Evolutionary conservation across 2,329 filamentous ascomycete genomes (phyloP).

Genomic region (Aspergillus fijiensis): DNA sequence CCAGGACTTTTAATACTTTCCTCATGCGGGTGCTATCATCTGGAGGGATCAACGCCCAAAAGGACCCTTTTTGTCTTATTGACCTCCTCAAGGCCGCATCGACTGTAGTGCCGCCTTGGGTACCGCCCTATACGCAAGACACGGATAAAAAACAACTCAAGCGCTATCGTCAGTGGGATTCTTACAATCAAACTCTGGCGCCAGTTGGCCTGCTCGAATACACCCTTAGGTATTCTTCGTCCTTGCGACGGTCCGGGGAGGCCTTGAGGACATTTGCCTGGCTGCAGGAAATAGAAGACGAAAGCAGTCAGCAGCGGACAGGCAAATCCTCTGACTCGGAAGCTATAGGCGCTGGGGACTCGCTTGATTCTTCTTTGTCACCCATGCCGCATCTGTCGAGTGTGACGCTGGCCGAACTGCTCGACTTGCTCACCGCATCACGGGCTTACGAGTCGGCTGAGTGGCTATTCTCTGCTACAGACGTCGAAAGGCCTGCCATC

Average conservation of each 20-base stretch:
- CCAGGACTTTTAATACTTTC: slow-evolving; percentile 37
- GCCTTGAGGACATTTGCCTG: slow-evolving; percentile 32
- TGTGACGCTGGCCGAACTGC: slow-evolving; percentile 49
- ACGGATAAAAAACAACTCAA: slow-evolving; percentile 22
- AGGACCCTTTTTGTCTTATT: slow-evolving; percentile 46
- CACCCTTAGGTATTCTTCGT: slow-evolving; percentile 29
- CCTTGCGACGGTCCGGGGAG: slow-evolving; percentile 24
- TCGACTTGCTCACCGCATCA: slow-evolving; percentile 52
- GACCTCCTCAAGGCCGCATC: slow-evolving; percentile 37
- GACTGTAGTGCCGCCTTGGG: slow-evolving; percentile 35
- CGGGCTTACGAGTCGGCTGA: slow-evolving; percentile 51
- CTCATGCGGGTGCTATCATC: slow-evolving; percentile 54
- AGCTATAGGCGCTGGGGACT: slow-evolving; percentile 20
- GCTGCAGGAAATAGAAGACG: slow-evolving; percentile 37
- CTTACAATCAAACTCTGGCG: slow-evolving; percentile 37
- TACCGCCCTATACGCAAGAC: slow-evolving; percentile 19
- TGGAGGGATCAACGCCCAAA: slow-evolving; percentile 45
- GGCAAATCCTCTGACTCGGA: slow-evolving; percentile 33
- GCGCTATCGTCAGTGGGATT: slow-evolving; percentile 24
- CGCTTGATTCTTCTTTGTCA: slow-evolving; percentile 24
- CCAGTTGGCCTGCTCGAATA: slow-evolving; percentile 35
- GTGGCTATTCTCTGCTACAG: slow-evolving; percentile 54
- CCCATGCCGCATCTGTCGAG: slow-evolving; percentile 45
- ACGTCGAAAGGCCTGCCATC: slow-evolving; percentile 57
- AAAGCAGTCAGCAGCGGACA: slow-evolving; percentile 37